Conservation (phyloP, 345 rosid species). For the Kandelia obovata region DNA sequence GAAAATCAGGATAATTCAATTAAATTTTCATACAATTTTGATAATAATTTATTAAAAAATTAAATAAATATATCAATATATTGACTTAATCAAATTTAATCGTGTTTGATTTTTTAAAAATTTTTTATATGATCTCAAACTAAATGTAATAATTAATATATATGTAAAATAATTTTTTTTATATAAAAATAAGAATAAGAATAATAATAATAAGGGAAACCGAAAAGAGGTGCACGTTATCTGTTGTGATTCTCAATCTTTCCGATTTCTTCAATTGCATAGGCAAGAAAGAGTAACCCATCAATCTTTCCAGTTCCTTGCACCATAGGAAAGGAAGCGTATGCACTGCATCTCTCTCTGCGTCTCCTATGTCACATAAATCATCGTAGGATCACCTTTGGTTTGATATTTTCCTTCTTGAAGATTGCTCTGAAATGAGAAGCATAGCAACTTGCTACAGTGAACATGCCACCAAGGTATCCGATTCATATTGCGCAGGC, state of each 20-base stretch:
- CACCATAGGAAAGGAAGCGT: conserved; percentile 29
- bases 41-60: no score
- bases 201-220: conserved; percentile 33
- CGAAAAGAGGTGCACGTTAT: conserved; percentile 10
- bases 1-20: neutral
- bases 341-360: neutral
- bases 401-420: neutral
- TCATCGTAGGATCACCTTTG: neutral
- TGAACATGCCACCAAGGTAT: conserved; percentile 75
- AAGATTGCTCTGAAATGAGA: conserved; percentile 45
- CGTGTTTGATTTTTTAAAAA: no score
- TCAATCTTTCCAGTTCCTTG: conserved; percentile 29
- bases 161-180: no score
- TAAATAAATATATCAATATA: no score
- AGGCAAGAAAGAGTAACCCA: conserved; percentile 4
- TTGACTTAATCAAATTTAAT: no score
- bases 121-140: no score
- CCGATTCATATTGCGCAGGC: conserved; percentile 78
- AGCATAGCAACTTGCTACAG: conserved; percentile 69
- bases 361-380: neutral
- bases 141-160: no score
- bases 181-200: no score
- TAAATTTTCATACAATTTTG: no score
- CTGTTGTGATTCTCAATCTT: conserved; percentile 47
- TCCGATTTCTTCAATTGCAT: conserved; percentile 9